These are phyloP conservation scores for Geotrichum australiense DNA, from an alignment of 1,139 yeast genomes.

Conservation along the genomic window DNA sequence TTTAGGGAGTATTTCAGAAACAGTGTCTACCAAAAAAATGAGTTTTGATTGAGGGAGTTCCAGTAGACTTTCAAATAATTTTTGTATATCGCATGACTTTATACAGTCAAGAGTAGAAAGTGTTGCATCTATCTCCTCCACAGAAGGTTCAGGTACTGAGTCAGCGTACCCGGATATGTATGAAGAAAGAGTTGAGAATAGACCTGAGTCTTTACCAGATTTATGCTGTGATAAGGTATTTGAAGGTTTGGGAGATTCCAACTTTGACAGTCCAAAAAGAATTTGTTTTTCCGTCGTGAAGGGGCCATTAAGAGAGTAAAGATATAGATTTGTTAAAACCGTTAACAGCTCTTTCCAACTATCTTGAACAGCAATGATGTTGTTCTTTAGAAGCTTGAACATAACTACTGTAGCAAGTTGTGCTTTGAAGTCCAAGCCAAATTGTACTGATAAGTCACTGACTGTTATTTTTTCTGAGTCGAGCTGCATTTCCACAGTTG, in stretches of 20 bases:
- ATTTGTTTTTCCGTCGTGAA: slow-evolving; percentile 56
- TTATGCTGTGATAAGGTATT: slow-evolving; percentile 56
- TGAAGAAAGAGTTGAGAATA: slow-evolving; percentile 85
- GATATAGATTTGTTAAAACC: slow-evolving; percentile 58
- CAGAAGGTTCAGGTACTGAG: slow-evolving; percentile 85
- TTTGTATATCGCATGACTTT: slow-evolving; percentile 53
- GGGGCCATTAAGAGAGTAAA: slow-evolving; percentile 68
- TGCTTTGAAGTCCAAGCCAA: slow-evolving; percentile 88
- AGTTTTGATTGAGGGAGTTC: slow-evolving; percentile 5
- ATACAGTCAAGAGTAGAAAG: slow-evolving; percentile 77
- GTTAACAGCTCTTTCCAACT: slow-evolving; percentile 55
- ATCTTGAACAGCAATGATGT: slow-evolving; percentile 39
- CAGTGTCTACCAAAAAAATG: slow-evolving; percentile 9
- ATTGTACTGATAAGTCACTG: slow-evolving; percentile 71
- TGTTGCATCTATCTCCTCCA: slow-evolving; percentile 84
- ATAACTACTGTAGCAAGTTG: slow-evolving; percentile 83
- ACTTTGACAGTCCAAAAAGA: slow-evolving; percentile 26
- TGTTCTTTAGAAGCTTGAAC: slow-evolving; percentile 65
- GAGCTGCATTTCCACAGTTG: slow-evolving; percentile 37
- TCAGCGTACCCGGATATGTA: slow-evolving; percentile 83
- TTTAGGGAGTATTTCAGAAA: slow-evolving; percentile 27
- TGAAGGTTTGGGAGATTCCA: slow-evolving; percentile 61
- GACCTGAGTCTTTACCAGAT: slow-evolving; percentile 59
- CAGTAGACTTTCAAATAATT: slow-evolving; percentile 37
- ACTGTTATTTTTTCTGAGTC: slow-evolving; percentile 57